Base-by-base conservation (phyloP, 768 basidiomycete species). In the Rhodotorula sphaerocarpa region DNA sequence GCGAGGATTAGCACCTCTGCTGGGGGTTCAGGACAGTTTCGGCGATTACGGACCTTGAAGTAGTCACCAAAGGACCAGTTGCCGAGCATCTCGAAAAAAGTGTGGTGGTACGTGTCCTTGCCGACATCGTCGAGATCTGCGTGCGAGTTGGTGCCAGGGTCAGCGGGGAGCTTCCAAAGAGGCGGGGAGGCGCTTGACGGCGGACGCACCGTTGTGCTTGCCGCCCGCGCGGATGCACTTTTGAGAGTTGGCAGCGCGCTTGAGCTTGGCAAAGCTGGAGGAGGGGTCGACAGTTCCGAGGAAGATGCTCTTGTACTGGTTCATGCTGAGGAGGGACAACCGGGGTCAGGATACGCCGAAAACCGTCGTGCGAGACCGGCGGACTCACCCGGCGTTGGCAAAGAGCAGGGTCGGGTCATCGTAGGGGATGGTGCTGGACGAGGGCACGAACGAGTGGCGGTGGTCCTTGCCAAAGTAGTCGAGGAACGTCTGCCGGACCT, bases 41-140 rank as follows among this genome's bases (percentile, higher is more conserved):
- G 42, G 23, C 2, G 31, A 30, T 34, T 39, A 71, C 75, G 48
- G 55, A 83, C 92, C 83, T 99, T 99, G 84, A 99, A 99, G 79
- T 99, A 99, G 76, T 99, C 92, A 0, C 95, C 95, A 70, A 97
- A 99, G 7, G 92, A 96, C 95, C 95, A 99, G 76, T 99, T 99
- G 43, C 95, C 95, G 66, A 99, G 78, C 95, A 99, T 99, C 78
- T 99, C 95, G 73, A 99, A 99, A 78, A 71, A 70, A 18, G 72
- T 74, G 69, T 73, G 77, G 63, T 96, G 93, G 75, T 96, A 96
- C 3, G 90, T 92, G 74, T 96, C 95, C 76, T 91, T 93, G 43
- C 95, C 95, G 61, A 99, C 95, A 76, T 99, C 95, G 74, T 99
- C 95, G 61, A 99, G 81, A 77, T 99, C 95, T 97, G 66, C 44